Percentiles rank a stretch among this genome's conserved stretches.
Conservation (phyloP, 208 protist genomes). For the Wallacemonas sp. region DNA sequence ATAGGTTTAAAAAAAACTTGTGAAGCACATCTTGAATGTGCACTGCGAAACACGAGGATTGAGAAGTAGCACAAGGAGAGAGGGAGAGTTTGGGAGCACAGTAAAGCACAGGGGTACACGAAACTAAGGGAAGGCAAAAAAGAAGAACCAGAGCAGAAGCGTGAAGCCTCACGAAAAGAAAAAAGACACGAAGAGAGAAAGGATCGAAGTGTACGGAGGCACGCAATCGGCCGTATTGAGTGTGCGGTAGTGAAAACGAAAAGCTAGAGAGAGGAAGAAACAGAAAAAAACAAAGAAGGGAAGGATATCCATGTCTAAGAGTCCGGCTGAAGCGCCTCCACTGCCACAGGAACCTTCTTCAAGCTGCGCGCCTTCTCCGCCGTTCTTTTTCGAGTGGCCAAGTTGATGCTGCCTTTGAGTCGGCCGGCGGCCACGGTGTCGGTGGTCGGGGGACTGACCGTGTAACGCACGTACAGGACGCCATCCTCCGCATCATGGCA, state of each 20-base stretch:
- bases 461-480: constrained; percentile 8
- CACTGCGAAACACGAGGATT: no score
- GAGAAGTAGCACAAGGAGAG: no score
- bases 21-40: no score
- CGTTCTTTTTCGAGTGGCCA: not conserved
- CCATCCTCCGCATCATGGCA: constrained; percentile 9
- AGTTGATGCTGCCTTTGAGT: not conserved
- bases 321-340: constrained; percentile 4
- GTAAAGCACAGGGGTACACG: constrained; percentile 16
- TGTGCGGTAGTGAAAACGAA: no score
- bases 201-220: no score
- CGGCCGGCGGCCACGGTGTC: not conserved
- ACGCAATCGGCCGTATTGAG: no score
- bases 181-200: constrained; percentile 10
- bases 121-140: not conserved
- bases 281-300: constrained; percentile 4
- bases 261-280: not conserved
- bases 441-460: not conserved
- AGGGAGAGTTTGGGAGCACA: no score
- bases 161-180: constrained; percentile 1
- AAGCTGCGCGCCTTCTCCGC: not conserved
- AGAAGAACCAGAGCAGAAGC: not conserved
- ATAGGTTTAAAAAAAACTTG: no score
- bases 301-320: constrained; percentile 3
- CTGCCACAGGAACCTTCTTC: not conserved